Percentiles rank a stretch among this genome's conserved stretches.
These are phyloP conservation scores for Ochetophila trinervis DNA, from an alignment of 306 rosid genomes.

Conservation along the genomic window DNA sequence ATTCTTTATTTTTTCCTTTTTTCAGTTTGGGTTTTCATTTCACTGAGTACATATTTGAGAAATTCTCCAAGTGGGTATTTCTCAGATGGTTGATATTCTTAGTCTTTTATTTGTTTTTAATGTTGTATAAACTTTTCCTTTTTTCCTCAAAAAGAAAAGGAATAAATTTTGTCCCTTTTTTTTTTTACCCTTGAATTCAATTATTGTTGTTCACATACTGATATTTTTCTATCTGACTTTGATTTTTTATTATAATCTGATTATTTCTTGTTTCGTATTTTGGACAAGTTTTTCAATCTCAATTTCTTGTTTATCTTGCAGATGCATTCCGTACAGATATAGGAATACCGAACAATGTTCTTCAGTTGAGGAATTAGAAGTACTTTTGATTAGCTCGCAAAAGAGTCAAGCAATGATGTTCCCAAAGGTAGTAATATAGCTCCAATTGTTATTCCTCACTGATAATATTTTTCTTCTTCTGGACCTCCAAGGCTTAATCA, in stretches of 20 bases:
- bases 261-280: not conserved
- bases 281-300: not conserved
- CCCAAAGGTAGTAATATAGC: conserved; percentile 61
- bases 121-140: not conserved
- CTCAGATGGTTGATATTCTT: not conserved
- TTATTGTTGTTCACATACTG: no score
- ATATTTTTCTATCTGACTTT: conserved; percentile 17
- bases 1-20: not conserved
- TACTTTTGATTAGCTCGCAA: conserved; percentile 85
- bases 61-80: conserved; percentile 24
- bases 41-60: not conserved
- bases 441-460: not conserved
- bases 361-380: conserved; percentile 55
- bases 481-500: conserved; percentile 4
- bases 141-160: no score
- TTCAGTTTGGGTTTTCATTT: not conserved
- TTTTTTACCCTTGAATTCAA: no score
- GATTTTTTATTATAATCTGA: not conserved
- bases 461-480: not conserved
- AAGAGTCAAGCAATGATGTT: conserved; percentile 80
- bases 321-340: conserved; percentile 90
- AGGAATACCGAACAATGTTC: conserved; percentile 29
- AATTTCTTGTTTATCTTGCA: conserved; percentile 24
- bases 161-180: no score
- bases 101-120: not conserved